Base-by-base conservation (phyloP, 2,329 filamentous ascomycete genomes). In the Penicillium vulpinum region DNA sequence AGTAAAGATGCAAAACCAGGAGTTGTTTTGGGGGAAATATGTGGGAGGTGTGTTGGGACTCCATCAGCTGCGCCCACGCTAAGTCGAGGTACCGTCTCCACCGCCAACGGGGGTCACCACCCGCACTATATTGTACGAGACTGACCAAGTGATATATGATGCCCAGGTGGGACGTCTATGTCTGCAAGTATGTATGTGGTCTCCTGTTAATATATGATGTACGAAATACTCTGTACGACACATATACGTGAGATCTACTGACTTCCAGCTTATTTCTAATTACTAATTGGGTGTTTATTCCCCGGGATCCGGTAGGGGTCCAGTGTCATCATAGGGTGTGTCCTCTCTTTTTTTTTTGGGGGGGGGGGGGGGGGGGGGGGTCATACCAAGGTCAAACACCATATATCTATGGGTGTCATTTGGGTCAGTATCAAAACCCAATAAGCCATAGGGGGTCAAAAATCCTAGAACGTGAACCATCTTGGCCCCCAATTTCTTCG, bases 51-150 rank as follows among this genome's bases (percentile, higher is more conserved):
- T 26, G 54, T 48, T 48, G 43, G 41, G 48, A 47, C 13, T 54
- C 51, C 29, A 43, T 43, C 52, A 41, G 54, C 54, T 41, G 16
- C 29, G 49, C 54, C 36, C 44, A 57, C 49, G 44, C 54, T 53
- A 57, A 57, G 43, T 56, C 47, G 43, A 54, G 54, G 54, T 41
- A 54, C 43, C 31, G 35, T 48, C 54, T 24, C 54, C 54, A 57
- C 54, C 54, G 54, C 54, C 50, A 57, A 57, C 29, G 46, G 38
- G 51, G 39, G 35, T 50, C 24, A 40, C 28, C 24, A 49, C 28
- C 21, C 35, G 26, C 49, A 36, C 41, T 43, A 26, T 45, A 38
- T 28, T 49, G 35, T 39, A 39, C 33, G 35, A 29, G 46, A n/a
- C 24, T 40, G 45, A 49, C 29, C 9, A 28, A 28, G 9, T 28